These are phyloP conservation scores for Yarrowia bubula DNA, from an alignment of 805 yeast species.

Conservation along the genomic window DNA sequence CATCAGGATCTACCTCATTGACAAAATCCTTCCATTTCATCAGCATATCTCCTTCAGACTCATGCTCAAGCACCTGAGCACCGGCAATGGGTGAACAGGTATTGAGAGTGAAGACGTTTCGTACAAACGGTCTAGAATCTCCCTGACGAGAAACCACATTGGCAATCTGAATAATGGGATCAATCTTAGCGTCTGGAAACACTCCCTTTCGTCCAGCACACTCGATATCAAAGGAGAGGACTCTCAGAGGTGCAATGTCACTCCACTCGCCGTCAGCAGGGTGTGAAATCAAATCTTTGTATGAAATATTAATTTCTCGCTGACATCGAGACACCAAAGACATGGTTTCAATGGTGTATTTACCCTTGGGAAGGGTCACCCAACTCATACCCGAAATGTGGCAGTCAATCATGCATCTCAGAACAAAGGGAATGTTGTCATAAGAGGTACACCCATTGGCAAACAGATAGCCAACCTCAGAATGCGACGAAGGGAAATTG, in stretches of 20 bases:
- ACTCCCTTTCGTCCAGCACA: constrained; percentile 98
- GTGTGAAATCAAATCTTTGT: constrained; percentile 68
- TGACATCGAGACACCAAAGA: constrained; percentile 72
- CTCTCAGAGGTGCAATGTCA: constrained; percentile 87
- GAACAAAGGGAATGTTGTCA: constrained; percentile 83
- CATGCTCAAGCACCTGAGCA: constrained; percentile 75
- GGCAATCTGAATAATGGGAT: constrained; percentile 96
- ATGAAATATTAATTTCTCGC: constrained; percentile 72
- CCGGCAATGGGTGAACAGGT: constrained; percentile 94
- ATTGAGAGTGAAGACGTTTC: constrained; percentile 91
- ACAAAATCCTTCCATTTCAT: constrained; percentile 84
- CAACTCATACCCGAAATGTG: constrained; percentile 93
- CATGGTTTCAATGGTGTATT: constrained; percentile 49
- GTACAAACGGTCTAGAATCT: constrained; percentile 74
- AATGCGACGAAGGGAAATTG: constrained; percentile 40
- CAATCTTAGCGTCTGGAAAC: constrained; percentile 91
- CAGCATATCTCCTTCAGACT: constrained; percentile 78
- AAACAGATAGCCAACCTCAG: constrained; percentile 51
- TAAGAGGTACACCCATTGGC: constrained; percentile 55
- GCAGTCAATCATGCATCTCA: constrained; percentile 90
- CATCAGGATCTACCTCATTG: constrained; percentile 86
- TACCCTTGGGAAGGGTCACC: constrained; percentile 81
- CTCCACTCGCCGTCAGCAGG: constrained; percentile 92
- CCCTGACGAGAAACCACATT: constrained; percentile 87
- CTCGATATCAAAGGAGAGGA: constrained; percentile 93